Conservation (phyloP, 2,329 filamentous ascomycete species). For the Talaromyces marneffei region DNA sequence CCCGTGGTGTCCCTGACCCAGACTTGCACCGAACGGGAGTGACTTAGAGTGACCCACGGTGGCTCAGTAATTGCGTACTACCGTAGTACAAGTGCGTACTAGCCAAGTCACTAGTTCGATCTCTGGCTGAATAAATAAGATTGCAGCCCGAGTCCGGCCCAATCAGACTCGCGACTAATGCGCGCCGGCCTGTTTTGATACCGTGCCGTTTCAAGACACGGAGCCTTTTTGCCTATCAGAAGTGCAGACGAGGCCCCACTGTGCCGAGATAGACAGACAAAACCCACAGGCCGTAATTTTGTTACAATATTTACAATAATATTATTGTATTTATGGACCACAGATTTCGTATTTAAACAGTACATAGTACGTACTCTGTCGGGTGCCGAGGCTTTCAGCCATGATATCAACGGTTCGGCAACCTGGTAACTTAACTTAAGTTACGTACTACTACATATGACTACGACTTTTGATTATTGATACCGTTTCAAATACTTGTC, state of each 20-base stretch:
- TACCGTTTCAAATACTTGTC: not conserved
- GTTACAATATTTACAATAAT: not conserved
- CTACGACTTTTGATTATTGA: no score
- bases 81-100: not conserved
- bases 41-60: not conserved
- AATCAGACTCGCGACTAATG: not conserved
- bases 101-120: not conserved
- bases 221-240: not conserved
- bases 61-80: not conserved
- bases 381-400: no score
- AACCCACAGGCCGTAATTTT: not conserved
- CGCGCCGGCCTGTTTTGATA: not conserved
- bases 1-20: conserved; percentile 10
- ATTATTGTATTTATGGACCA: not conserved
- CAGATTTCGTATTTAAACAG: not conserved
- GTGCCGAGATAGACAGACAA: not conserved
- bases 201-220: not conserved
- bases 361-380: no score
- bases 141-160: not conserved
- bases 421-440: no score
- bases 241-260: not conserved
- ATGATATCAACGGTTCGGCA: not conserved
- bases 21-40: not conserved
- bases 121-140: not conserved
- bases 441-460: no score